Evolutionary conservation across 2,329 filamentous ascomycete genomes (phyloP).

Genomic region (Fusarium oxysporum): DNA sequence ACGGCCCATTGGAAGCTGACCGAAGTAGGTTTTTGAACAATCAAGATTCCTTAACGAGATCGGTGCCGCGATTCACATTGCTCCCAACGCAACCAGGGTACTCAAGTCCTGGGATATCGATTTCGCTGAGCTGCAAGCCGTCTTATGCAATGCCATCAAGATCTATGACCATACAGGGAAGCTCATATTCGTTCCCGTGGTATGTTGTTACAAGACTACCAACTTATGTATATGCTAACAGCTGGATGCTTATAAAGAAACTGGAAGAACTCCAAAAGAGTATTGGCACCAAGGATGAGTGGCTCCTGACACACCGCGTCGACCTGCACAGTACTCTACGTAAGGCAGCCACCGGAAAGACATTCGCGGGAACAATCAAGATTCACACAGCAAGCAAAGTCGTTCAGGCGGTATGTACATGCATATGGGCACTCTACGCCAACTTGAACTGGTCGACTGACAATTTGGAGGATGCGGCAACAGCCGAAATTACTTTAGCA

Average conservation of each 20-base stretch:
- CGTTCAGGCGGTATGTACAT: neutral
- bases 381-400: conserved; percentile 4
- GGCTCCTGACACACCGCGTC: conserved; percentile 1
- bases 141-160: conserved; percentile 11
- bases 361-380: neutral
- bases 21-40: conserved; percentile 7
- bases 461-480: neutral
- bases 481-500: neutral
- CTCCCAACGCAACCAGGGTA: conserved; percentile 7
- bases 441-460: neutral
- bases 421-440: rapidly evolving
- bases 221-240: neutral
- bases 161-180: conserved; percentile 4
- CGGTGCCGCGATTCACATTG: conserved; percentile 11
- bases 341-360: neutral
- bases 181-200: neutral
- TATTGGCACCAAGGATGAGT: conserved; percentile 1
- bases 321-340: conserved; percentile 3
- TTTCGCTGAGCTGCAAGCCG: conserved; percentile 4
- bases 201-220: neutral
- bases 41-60: conserved; percentile 13
- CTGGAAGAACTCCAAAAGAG: neutral
- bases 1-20: neutral
- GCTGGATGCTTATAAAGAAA: neutral
- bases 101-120: conserved; percentile 9